Evolutionary conservation across 352 stramenopile species (phyloP).

Genomic region (Aphanomyces invadans): DNA sequence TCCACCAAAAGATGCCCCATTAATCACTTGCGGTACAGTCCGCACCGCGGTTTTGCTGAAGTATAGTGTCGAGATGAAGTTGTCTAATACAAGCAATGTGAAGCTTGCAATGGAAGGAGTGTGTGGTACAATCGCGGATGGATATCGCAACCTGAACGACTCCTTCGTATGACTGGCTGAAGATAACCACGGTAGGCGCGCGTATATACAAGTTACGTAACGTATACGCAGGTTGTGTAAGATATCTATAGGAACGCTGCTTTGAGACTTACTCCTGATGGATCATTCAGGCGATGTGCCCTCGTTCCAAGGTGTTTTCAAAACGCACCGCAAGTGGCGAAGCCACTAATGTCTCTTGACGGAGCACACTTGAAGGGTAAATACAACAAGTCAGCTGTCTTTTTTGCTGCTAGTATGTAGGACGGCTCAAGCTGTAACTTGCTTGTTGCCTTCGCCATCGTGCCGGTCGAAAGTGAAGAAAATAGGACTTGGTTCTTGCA

Average conservation of each 20-base stretch:
- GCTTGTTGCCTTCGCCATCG: not conserved
- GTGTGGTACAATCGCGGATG: not conserved
- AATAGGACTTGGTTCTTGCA: too few relatives aligned
- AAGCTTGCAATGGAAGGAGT: not conserved
- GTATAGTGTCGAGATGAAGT: too few relatives aligned
- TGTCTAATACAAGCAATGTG: too few relatives aligned
- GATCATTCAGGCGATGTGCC: not conserved
- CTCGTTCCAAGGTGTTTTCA: not conserved
- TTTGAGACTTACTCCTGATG: not conserved
- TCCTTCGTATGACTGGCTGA: not conserved
- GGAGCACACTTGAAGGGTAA: not conserved
- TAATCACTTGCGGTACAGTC: too few relatives aligned
- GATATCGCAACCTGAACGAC: not conserved
- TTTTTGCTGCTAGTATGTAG: not conserved
- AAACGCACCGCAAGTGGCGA: not conserved
- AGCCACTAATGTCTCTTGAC: not conserved
- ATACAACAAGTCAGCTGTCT: not conserved
- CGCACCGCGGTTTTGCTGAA: too few relatives aligned
- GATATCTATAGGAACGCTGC: not conserved
- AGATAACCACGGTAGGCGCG: not conserved
- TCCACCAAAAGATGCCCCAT: too few relatives aligned
- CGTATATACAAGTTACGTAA: too few relatives aligned
- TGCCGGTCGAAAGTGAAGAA: too few relatives aligned
- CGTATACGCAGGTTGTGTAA: not conserved
- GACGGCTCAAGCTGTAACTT: constrained; percentile 2